Evolutionary conservation across 108 stramenopile genomes (phyloP).

Genomic region (Pseudonitzschia delicatissima): DNA sequence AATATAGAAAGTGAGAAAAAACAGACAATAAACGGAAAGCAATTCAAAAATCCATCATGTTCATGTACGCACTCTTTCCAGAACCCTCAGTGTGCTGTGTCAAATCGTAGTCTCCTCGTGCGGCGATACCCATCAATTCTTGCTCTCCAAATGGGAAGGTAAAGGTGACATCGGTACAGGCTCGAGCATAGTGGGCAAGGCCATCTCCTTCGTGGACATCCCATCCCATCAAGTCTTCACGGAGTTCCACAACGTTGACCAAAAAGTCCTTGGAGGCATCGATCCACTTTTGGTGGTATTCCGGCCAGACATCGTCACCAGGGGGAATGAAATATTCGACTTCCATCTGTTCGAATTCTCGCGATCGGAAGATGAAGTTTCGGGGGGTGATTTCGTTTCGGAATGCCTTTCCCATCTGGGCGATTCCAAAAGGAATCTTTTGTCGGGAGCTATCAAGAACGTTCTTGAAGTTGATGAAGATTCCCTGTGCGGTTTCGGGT

Average conservation of each 20-base stretch:
- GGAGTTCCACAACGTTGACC: conserved; percentile 60
- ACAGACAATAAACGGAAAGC: conserved; percentile 4
- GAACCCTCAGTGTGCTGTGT: conserved; percentile 84
- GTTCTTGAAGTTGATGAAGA: conserved; percentile 96
- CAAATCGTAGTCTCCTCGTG: conserved; percentile 95
- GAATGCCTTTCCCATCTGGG: conserved; percentile 97
- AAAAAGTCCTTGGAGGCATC: conserved; percentile 72
- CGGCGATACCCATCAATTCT: conserved; percentile 98
- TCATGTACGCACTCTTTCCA: conserved; percentile 68
- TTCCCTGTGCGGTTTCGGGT: conserved; percentile 99
- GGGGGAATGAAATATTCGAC: conserved; percentile 93
- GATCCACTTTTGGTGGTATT: conserved; percentile 86
- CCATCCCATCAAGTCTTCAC: conserved; percentile 83
- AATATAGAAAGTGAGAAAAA: background rate
- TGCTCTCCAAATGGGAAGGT: conserved; percentile 93
- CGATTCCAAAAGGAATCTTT: conserved; percentile 94
- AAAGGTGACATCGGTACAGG: conserved; percentile 97
- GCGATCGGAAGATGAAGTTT: conserved; percentile 95
- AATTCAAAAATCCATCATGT: background rate
- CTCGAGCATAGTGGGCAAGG: conserved; percentile 96
- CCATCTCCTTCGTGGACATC: conserved; percentile 88
- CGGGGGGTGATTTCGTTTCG: conserved; percentile 97
- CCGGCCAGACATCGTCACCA: conserved; percentile 84
- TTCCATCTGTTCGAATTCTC: conserved; percentile 99
- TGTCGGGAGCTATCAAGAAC: conserved; percentile 69